Evolutionary conservation across 345 rosid genomes (phyloP), one percentile per base, ranked within the genome.

Genomic region (Zanthoxylum bungeanum): DNA sequence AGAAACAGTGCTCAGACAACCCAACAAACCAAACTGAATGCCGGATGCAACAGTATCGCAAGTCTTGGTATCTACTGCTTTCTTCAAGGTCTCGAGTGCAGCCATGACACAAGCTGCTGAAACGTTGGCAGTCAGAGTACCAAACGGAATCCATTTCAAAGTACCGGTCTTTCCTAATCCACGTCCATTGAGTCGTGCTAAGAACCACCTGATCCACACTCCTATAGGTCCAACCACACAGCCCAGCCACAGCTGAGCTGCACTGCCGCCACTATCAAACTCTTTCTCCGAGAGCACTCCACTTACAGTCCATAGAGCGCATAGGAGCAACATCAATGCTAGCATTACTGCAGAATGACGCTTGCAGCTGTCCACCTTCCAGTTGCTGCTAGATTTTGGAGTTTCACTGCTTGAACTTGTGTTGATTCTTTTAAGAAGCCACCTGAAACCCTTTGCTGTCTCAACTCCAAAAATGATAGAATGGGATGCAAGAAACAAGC

Each of bases 131-230:
- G 82, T 76, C 57, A 95, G 77, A 34, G 98, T 95, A 34, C 99
- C 97, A n/a, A 88, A 88, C 11, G 98, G 97, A n/a, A 95, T 73
- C 98, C 99, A 95, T 77, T 79, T 88, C 77, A 87, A 76, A 61
- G 37, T 27, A 5, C 87, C 85, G 1, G 75, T 39, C 74, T 81
- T 89, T 21, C 98, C 99, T 16, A 95, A 57, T 16, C 99, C 99
- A 27, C 77, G 83, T 19, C 99, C 99, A 16, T 92, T 95, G 9
- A 90, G 82, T 31, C 93, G 79, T 21, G 98, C 93, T 73, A 95
- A 74, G 82, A 85, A 88, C 98, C 99, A 95, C 85, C 99, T 91
- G 56, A 88, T 87, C 99, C 99, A 95, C 9, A 92, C 99, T 44
- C 98, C 99, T 7, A 85, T 69, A 0, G 93, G 85, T 34, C 84